These are phyloP conservation scores for Ophiostoma himal-ulmi DNA, from an alignment of 2,329 filamentous ascomycete genomes.

Conservation along the genomic window DNA sequence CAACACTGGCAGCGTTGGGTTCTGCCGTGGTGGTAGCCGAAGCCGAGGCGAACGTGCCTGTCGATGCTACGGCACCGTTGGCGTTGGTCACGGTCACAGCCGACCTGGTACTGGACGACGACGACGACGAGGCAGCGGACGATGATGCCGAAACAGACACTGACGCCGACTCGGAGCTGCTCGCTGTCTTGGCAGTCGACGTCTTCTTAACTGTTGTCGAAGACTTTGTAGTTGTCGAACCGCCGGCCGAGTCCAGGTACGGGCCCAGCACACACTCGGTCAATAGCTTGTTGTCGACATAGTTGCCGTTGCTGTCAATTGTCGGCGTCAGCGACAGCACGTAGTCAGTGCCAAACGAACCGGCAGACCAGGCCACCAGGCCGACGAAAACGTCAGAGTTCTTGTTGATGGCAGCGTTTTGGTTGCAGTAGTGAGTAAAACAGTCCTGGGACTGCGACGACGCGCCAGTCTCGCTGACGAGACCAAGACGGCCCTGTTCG, in stretches of 20 bases:
- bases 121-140: neutral
- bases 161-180: neutral
- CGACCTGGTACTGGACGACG: neutral
- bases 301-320: constrained; percentile 18
- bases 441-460: constrained; percentile 34
- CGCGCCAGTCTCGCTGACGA: constrained; percentile 37
- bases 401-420: constrained; percentile 33
- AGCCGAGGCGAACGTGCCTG: neutral
- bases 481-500: constrained; percentile 32
- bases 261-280: constrained; percentile 25
- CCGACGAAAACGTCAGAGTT: constrained; percentile 33
- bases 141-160: neutral
- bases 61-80: neutral
- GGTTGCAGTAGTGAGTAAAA: constrained; percentile 31
- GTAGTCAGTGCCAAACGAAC: constrained; percentile 29
- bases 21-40: neutral
- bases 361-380: constrained; percentile 31
- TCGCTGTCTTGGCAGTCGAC: neutral
- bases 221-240: neutral
- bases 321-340: constrained; percentile 31
- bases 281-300: constrained; percentile 25
- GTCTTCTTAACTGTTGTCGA: constrained; percentile 12
- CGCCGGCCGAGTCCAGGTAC: neutral
- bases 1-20: constrained; percentile 7
- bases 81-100: neutral